These are phyloP conservation scores for Glomus cerebriforme DNA, from an alignment of 192 early-diverging fungal genomes.

Conservation along the genomic window DNA sequence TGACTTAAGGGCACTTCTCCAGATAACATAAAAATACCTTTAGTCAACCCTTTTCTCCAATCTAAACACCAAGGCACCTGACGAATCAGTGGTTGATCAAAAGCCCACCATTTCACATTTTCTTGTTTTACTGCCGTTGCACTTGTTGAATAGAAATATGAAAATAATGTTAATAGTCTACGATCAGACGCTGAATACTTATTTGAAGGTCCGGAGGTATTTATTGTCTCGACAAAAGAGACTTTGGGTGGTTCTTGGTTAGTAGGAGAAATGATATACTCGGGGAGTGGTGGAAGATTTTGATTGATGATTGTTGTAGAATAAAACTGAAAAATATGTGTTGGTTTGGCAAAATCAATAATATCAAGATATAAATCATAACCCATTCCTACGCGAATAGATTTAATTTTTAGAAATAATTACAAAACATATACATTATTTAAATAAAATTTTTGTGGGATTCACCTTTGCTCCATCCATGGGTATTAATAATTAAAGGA, in stretches of 20 bases:
- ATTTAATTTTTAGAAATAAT: neutral
- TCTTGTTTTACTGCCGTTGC: constrained; percentile 13
- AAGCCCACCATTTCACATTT: constrained; percentile 51
- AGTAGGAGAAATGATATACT: constrained; percentile 35
- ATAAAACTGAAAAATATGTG: constrained; percentile 67
- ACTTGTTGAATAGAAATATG: constrained; percentile 63
- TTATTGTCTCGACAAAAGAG: constrained; percentile 28
- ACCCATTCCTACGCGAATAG: constrained; percentile 59
- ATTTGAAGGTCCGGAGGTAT: constrained; percentile 30
- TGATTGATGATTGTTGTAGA: constrained; percentile 36
- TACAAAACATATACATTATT: neutral
- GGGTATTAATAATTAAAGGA: constrained; percentile 93
- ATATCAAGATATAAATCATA: constrained; percentile 78
- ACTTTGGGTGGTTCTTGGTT: constrained; percentile 29
- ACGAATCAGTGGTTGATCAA: constrained; percentile 54
- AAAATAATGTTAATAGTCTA: constrained; percentile 64
- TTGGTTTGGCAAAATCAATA: constrained; percentile 61
- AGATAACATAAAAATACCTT: constrained; percentile 68
- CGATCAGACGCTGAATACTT: constrained; percentile 54
- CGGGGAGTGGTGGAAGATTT: constrained; percentile 50
- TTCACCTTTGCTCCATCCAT: constrained; percentile 88
- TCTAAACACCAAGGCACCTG: constrained; percentile 61
- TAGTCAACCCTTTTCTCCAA: constrained; percentile 51
- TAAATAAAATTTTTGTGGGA: neutral
- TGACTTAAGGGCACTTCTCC: constrained; percentile 81